Percentiles rank a stretch among this genome's conserved stretches.
These are phyloP conservation scores for Pseudocercospora eumusae DNA, from an alignment of 2,329 filamentous ascomycete species.

Conservation along the genomic window DNA sequence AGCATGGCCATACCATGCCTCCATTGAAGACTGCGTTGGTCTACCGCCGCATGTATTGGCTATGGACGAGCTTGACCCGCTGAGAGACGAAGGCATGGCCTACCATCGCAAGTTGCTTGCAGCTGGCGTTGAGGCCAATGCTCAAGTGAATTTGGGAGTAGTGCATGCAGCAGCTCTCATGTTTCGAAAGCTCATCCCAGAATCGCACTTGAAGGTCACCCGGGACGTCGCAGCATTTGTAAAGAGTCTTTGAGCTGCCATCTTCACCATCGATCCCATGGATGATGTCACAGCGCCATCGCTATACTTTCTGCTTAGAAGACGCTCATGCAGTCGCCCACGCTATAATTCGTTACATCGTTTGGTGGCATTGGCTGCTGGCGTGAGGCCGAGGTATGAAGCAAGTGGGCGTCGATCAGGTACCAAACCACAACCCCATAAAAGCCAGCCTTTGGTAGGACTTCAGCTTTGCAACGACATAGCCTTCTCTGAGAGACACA, in stretches of 20 bases:
- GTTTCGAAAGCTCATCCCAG: slow-evolving; percentile 34
- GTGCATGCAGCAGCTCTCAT: slow-evolving; percentile 31
- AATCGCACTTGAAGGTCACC: slow-evolving; percentile 30
- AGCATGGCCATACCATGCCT: slow-evolving; percentile 39
- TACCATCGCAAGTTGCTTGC: slow-evolving; percentile 33
- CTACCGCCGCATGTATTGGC: slow-evolving; percentile 34
- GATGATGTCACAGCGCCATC: background rate
- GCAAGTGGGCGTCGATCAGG: slow-evolving; percentile 4
- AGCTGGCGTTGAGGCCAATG: slow-evolving; percentile 33
- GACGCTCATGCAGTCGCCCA: background rate
- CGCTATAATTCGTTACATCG: slow-evolving; percentile 7
- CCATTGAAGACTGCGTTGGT: slow-evolving; percentile 34
- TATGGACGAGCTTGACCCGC: slow-evolving; percentile 38
- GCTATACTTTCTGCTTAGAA: background rate
- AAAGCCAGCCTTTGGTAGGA: background rate
- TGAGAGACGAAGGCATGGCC: slow-evolving; percentile 37
- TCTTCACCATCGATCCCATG: background rate
- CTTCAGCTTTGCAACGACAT: background rate
- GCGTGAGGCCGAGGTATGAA: slow-evolving; percentile 7
- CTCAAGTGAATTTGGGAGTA: slow-evolving; percentile 33
- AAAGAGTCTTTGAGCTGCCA: slow-evolving; percentile 25
- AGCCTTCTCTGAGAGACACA: background rate
- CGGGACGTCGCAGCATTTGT: slow-evolving; percentile 33
- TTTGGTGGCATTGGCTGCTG: background rate
- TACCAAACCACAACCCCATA: background rate